A percentile compares a stretch with the other conserved stretches of the same genome.
phyloP scores from a whole-genome alignment of 2,329 filamentous ascomycete genomes.

The Pseudogymnoascus sp. region DNA sequence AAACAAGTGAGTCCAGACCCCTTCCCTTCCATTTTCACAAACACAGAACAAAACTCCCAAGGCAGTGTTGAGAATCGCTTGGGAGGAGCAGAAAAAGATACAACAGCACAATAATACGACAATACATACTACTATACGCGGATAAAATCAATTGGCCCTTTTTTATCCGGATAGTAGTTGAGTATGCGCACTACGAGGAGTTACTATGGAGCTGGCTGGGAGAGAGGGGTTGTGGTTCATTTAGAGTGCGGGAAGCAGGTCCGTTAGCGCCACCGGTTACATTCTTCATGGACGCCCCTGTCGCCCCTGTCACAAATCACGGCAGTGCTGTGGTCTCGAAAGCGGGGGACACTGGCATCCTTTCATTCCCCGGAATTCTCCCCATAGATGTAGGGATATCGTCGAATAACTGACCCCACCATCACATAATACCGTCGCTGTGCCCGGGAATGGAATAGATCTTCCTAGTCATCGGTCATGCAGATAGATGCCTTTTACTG shows the following conservation, averaged over 20 bases:
- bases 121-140: background rate
- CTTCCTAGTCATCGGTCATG: background rate
- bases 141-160: background rate
- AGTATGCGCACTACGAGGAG: background rate
- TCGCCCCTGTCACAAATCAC: background rate
- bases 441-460: background rate
- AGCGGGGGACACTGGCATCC: background rate
- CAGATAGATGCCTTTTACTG: background rate
- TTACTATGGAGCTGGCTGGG: background rate
- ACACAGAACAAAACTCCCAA: background rate
- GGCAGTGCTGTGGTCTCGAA: background rate
- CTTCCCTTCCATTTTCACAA: background rate
- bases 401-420: background rate
- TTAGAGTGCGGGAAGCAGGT: slow-evolving; percentile 6
- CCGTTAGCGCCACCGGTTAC: slow-evolving; percentile 4
- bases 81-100: background rate
- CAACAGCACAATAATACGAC: background rate
- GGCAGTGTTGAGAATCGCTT: background rate
- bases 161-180: slow-evolving; percentile 2
- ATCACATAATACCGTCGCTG: background rate
- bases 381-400: background rate
- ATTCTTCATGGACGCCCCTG: background rate
- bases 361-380: background rate
- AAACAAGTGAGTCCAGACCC: background rate
- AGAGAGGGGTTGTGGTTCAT: slow-evolving; percentile 2